A percentile compares a stretch with the other conserved stretches of the same genome.
phyloP scores from a whole-genome alignment of 78 protist species.

The Emiliania huxleyi region DNA sequence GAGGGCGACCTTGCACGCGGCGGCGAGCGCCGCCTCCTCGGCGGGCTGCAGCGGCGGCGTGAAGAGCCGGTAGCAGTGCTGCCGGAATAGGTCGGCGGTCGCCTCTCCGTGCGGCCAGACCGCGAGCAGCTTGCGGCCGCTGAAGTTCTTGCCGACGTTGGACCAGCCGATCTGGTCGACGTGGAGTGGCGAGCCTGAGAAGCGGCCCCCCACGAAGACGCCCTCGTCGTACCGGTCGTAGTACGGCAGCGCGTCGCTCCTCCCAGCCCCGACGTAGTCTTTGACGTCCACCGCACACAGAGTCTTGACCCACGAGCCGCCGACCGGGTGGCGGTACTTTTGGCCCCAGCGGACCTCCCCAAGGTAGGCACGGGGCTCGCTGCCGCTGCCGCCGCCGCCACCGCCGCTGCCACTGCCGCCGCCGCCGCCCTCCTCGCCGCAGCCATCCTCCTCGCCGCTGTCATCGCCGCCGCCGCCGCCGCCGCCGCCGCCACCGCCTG shows the following conservation, averaged over 20 bases:
- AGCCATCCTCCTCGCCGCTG: no score
- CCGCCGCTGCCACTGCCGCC: no score
- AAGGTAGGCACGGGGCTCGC: background rate
- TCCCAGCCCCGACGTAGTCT: background rate
- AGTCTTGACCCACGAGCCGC: background rate
- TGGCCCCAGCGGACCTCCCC: background rate
- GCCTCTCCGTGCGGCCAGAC: conserved; percentile 23
- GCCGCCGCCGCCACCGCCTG: no score
- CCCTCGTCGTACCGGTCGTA: conserved; percentile 39
- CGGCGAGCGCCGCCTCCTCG: background rate
- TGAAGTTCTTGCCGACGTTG: conserved; percentile 41
- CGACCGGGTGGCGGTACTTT: background rate
- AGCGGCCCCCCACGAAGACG: conserved; percentile 34
- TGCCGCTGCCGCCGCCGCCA: no score
- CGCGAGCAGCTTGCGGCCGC: conserved; percentile 32
- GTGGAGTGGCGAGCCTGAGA: conserved; percentile 29
- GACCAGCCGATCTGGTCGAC: conserved; percentile 45
- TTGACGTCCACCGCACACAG: background rate
- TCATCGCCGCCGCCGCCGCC: no score
- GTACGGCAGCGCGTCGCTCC: background rate
- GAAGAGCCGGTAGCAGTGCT: background rate
- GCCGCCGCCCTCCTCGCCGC: background rate
- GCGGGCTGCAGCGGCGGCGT: background rate
- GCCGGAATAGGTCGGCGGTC: background rate
- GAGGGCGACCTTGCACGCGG: background rate